Percentiles rank a stretch among this genome's conserved stretches.
Conservation (phyloP, 2,329 filamentous ascomycete genomes). For the Triangularia setosa region DNA sequence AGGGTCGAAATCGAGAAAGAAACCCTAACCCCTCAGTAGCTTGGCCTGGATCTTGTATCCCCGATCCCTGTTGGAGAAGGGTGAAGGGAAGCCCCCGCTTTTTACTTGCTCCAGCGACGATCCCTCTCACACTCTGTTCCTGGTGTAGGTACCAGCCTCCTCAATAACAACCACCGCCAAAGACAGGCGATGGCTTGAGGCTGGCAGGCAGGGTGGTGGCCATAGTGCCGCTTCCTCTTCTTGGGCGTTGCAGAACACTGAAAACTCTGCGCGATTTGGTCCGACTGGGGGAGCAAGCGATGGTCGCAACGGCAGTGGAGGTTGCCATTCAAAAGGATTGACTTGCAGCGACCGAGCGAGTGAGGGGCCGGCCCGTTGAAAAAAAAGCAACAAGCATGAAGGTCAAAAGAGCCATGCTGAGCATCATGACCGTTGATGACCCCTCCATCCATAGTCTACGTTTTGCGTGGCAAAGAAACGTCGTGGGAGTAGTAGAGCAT, state of each 20-base stretch:
- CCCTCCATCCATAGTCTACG: not conserved
- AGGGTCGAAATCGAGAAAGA: not conserved
- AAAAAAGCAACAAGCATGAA: slow-evolving; percentile 3
- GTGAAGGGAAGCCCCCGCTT: not conserved
- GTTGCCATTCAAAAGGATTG: not conserved
- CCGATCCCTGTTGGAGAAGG: slow-evolving; percentile 3
- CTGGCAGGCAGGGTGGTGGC: not conserved
- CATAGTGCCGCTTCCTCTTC: not conserved
- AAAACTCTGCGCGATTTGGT: not conserved
- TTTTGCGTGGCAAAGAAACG: not conserved
- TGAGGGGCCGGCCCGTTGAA: slow-evolving; percentile 5
- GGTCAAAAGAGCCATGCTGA: not conserved
- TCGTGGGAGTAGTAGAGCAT: not conserved
- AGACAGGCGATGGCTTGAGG: not conserved
- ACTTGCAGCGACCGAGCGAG: not conserved
- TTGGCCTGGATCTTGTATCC: not conserved
- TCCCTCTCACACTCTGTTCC: not conserved
- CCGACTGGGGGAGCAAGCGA: not conserved
- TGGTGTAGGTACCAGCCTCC: not conserved
- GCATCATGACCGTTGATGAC: not conserved
- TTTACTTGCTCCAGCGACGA: not conserved
- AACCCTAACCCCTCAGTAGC: slow-evolving; percentile 2
- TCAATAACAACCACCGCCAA: not conserved
- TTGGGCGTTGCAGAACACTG: not conserved
- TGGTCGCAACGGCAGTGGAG: not conserved